Percentiles rank a stretch among this genome's conserved stretches.
phyloP scores from a whole-genome alignment of 2,329 filamentous ascomycete species.

The Curvularia hawaiiensis region DNA sequence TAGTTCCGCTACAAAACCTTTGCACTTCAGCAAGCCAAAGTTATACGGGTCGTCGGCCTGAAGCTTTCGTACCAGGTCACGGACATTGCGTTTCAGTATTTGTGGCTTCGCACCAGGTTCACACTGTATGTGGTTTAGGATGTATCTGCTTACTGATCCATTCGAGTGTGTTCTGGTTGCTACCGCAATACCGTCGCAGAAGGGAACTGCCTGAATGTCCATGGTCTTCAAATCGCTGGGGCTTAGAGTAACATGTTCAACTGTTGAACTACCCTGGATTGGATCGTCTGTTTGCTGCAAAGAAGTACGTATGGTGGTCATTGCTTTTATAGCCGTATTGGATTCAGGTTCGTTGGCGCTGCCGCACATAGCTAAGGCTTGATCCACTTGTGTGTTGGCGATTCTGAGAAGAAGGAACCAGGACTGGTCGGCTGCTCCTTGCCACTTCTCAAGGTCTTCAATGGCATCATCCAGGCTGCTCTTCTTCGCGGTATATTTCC shows the following conservation, averaged over 20 bases:
- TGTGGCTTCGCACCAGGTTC: not conserved
- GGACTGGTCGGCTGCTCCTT: constrained; percentile 18
- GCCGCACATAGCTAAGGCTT: not conserved
- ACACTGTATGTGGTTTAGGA: constrained; percentile 17
- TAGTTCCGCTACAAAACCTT: constrained; percentile 19
- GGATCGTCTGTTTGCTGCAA: not conserved
- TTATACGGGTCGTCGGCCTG: constrained; percentile 29
- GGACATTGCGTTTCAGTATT: constrained; percentile 19
- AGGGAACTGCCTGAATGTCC: not conserved
- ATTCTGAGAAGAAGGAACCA: constrained; percentile 22
- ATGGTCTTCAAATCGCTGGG: not conserved
- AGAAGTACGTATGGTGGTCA: not conserved
- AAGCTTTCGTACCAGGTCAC: constrained; percentile 31
- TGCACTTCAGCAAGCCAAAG: constrained; percentile 40
- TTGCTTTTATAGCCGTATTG: not conserved
- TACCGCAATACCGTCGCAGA: not conserved
- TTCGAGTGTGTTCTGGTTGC: not conserved
- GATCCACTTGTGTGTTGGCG: constrained; percentile 8
- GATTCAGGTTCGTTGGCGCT: not conserved
- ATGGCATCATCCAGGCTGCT: not conserved
- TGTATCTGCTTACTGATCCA: not conserved
- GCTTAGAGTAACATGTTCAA: not conserved
- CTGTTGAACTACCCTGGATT: not conserved
- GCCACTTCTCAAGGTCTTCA: constrained; percentile 14
- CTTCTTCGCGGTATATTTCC: not conserved